Evolutionary conservation across 83 land plant genomes (phyloP).

Genomic region (Picea mariana): DNA sequence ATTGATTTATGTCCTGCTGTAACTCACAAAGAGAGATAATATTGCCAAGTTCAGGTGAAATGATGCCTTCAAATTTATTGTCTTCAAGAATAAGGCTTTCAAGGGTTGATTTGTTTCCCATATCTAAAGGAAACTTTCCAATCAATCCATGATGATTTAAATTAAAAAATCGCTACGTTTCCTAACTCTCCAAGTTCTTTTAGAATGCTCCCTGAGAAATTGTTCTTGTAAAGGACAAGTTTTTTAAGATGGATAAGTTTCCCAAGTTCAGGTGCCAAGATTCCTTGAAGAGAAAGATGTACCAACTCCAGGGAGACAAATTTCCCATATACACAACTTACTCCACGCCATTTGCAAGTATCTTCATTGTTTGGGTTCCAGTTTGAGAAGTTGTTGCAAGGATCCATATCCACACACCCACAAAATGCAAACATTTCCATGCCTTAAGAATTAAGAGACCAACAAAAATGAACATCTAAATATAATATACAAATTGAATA

Average conservation of each 20-base stretch:
- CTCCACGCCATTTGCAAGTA: slow-evolving; percentile 62
- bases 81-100: slow-evolving; percentile 21
- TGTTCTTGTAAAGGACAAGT: slow-evolving; percentile 33
- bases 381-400: slow-evolving; percentile 40
- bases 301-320: slow-evolving; percentile 17
- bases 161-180: slow-evolving; percentile 46
- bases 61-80: neutral
- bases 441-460: slow-evolving; percentile 53
- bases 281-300: too few species aligned
- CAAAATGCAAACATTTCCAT: slow-evolving; percentile 48
- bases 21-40: slow-evolving; percentile 26
- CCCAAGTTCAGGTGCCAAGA: too few species aligned
- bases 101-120: slow-evolving; percentile 38
- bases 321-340: slow-evolving; percentile 49
- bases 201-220: slow-evolving; percentile 54
- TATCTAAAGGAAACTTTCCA: slow-evolving; percentile 50
- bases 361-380: slow-evolving; percentile 45
- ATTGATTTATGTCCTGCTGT: slow-evolving; percentile 28
- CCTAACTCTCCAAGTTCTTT: slow-evolving; percentile 39
- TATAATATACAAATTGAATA: slow-evolving; percentile 17
- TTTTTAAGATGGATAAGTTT: too few species aligned
- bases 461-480: slow-evolving; percentile 23
- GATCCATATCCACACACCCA: slow-evolving; percentile 37
- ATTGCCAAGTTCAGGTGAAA: slow-evolving; percentile 26
- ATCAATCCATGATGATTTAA: slow-evolving; percentile 48